Conservation (phyloP, 2,329 filamentous ascomycete genomes). For the Sporothrix phasma region DNA sequence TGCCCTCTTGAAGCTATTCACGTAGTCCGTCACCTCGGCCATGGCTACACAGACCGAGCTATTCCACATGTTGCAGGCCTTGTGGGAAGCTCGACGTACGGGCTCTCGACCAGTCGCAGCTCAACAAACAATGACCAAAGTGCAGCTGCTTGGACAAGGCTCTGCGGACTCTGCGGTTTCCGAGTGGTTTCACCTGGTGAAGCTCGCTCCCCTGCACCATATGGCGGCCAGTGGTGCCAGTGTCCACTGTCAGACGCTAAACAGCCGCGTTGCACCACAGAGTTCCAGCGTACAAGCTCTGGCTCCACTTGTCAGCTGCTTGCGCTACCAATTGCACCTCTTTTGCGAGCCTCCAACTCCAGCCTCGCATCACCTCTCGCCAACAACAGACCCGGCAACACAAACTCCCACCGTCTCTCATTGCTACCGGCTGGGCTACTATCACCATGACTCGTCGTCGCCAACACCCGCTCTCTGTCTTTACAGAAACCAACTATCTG, state of each 20-base stretch:
- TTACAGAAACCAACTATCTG: conserved; percentile 15
- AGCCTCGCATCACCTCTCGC: no score
- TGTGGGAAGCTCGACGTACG: no score
- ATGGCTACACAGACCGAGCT: background rate
- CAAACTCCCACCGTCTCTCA: background rate
- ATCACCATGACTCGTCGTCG: background rate
- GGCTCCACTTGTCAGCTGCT: background rate
- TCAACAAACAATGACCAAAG: no score
- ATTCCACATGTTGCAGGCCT: background rate
- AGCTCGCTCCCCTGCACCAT: background rate
- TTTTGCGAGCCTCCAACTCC: no score
- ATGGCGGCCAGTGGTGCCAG: background rate
- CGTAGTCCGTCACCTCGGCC: no score
- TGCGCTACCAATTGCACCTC: no score
- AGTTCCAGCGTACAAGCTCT: background rate
- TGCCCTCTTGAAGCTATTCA: no score
- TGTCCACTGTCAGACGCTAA: background rate
- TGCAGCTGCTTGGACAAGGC: background rate
- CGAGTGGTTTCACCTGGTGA: background rate
- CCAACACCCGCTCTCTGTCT: conserved; percentile 9
- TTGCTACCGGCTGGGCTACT: background rate
- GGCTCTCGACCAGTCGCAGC: no score
- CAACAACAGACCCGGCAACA: no score
- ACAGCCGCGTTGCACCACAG: background rate
- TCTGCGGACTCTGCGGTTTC: background rate